These are phyloP conservation scores for Omphalea diandra DNA, from an alignment of 441 rosid species.

Conservation along the genomic window DNA sequence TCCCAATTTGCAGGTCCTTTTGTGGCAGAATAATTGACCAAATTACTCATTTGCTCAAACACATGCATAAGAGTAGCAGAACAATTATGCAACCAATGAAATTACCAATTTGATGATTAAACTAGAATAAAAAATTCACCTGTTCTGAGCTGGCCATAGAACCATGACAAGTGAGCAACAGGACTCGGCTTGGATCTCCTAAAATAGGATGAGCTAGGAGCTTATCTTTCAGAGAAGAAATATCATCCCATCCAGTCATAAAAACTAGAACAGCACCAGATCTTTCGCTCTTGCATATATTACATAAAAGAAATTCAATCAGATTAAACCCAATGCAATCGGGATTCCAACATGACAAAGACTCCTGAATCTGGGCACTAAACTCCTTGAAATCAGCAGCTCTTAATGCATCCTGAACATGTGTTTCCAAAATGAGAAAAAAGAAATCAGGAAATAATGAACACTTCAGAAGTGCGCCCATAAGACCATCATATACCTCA, in stretches of 20 bases:
- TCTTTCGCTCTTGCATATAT: slow-evolving; percentile 65
- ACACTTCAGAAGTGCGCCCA: not conserved
- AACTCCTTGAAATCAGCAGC: slow-evolving; percentile 66
- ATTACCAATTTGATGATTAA: slow-evolving; percentile 4
- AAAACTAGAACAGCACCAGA: slow-evolving; percentile 87
- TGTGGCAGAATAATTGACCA: slow-evolving; percentile 3
- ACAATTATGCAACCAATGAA: not conserved
- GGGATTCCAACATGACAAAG: slow-evolving; percentile 89
- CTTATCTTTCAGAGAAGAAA: slow-evolving; percentile 79
- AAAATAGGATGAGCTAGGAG: slow-evolving; percentile 62
- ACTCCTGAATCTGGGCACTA: slow-evolving; percentile 59
- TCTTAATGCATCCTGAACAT: slow-evolving; percentile 64
- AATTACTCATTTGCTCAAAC: not conserved
- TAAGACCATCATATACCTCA: slow-evolving; percentile 52
- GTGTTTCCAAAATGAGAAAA: slow-evolving; percentile 23
- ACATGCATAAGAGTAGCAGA: not conserved
- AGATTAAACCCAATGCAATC: slow-evolving; percentile 93
- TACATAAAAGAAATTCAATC: slow-evolving; percentile 62
- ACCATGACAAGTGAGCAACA: slow-evolving; percentile 91
- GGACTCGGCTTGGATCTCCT: slow-evolving; percentile 67
- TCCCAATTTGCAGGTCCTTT: not conserved
- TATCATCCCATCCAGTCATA: slow-evolving; percentile 99
- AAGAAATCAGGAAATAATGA: slow-evolving; percentile 20
- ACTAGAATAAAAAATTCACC: slow-evolving; percentile 37
- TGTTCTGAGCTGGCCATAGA: slow-evolving; percentile 96